These are phyloP conservation scores for Fusarium longipes DNA, from an alignment of 2,329 filamentous ascomycete genomes.

Conservation along the genomic window DNA sequence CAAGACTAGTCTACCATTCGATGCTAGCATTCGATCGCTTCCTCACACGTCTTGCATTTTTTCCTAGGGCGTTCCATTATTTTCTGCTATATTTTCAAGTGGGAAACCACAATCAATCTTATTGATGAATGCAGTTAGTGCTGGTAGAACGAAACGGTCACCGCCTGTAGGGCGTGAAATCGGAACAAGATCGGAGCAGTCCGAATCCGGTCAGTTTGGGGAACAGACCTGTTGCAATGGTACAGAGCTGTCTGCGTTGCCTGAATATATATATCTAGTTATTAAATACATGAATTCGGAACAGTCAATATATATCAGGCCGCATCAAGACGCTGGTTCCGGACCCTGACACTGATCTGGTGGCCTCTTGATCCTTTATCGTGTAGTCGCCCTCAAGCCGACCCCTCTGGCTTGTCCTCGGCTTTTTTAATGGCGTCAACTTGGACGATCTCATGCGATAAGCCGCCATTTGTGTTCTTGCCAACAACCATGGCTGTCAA, in stretches of 20 bases:
- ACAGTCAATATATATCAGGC: background rate
- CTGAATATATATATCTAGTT: background rate
- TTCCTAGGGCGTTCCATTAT: background rate
- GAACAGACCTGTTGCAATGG: too few relatives aligned
- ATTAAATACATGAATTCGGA: background rate
- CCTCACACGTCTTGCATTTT: too few relatives aligned
- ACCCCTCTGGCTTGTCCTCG: background rate
- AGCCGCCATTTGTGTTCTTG: background rate
- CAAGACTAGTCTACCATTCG: background rate
- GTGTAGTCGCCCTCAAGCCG: background rate
- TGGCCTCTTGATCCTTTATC: background rate
- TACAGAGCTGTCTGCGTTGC: background rate
- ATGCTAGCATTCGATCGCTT: background rate
- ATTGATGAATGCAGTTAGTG: background rate
- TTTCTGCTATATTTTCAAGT: background rate
- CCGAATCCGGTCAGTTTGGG: background rate
- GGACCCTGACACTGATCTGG: too few relatives aligned
- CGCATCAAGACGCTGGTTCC: too few relatives aligned
- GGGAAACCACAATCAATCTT: background rate
- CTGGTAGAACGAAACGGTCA: background rate
- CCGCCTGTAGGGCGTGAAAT: conserved; percentile 22
- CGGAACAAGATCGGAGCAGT: conserved; percentile 21
- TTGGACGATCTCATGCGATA: conserved; percentile 29
- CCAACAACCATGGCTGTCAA: conserved; percentile 34
- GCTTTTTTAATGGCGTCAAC: conserved; percentile 6